Percentiles rank a stretch among this genome's conserved stretches.
Conservation (phyloP, 176 grass and related monocot genomes). For the Musa itinerans region DNA sequence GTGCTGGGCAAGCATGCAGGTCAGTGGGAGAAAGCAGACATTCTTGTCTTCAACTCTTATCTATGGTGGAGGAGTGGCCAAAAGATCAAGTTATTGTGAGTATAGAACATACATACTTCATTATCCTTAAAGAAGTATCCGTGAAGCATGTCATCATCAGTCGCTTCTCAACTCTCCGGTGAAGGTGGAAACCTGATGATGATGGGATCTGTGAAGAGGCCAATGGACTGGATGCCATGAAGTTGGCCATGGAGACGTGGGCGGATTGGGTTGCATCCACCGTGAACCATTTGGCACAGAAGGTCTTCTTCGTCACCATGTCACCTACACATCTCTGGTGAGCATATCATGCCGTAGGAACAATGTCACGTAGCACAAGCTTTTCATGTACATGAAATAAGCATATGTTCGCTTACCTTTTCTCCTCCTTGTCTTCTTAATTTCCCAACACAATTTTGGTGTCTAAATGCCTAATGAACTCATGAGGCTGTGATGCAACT, state of each 20-base stretch:
- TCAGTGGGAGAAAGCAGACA: slow-evolving; percentile 14
- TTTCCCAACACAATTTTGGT: neutral
- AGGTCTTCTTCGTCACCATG: slow-evolving; percentile 14
- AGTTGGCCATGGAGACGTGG: slow-evolving; percentile 14
- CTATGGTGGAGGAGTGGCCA: slow-evolving; percentile 7
- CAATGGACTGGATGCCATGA: slow-evolving; percentile 10
- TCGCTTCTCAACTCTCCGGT: neutral
- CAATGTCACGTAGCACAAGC: too few species aligned
- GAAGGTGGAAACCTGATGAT: neutral
- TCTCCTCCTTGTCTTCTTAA: too few species aligned
- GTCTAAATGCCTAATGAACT: too few species aligned
- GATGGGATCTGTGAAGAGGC: slow-evolving; percentile 8
- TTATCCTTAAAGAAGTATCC: neutral
- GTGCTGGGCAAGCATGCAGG: slow-evolving; percentile 2
- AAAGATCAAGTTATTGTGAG: slow-evolving; percentile 11
- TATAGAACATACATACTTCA: neutral
- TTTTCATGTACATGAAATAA: too few species aligned
- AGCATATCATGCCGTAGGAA: neutral
- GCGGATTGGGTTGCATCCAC: slow-evolving; percentile 9
- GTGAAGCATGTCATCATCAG: neutral
- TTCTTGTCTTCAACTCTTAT: slow-evolving; percentile 28
- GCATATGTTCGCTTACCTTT: too few species aligned
- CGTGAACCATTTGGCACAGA: neutral
- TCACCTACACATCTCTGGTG: slow-evolving; percentile 18
- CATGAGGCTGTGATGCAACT: too few species aligned